These are phyloP conservation scores for Phylloporus scabripes DNA, from an alignment of 768 basidiomycete genomes.

Conservation along the genomic window DNA sequence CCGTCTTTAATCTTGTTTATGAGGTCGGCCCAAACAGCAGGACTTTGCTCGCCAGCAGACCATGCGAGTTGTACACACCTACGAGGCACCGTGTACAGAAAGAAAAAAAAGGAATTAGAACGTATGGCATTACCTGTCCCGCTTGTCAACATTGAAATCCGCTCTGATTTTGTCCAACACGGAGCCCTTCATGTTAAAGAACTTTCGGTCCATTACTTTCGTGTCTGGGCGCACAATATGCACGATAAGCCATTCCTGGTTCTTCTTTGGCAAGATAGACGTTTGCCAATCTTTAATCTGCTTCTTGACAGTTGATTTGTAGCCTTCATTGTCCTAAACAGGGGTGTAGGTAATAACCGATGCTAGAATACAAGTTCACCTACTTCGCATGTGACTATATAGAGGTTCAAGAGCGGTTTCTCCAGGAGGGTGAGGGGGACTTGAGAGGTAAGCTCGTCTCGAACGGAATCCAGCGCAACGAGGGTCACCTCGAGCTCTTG, in stretches of 20 bases:
- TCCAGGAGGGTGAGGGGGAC: slow-evolving; percentile 75
- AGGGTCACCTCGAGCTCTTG: slow-evolving; percentile 81
- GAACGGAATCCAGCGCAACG: slow-evolving; percentile 57
- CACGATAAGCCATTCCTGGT: slow-evolving; percentile 91
- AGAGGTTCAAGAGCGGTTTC: slow-evolving; percentile 81
- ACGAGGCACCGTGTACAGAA: slow-evolving; percentile 15
- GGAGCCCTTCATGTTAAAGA: slow-evolving; percentile 80
- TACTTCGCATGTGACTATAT: slow-evolving; percentile 87
- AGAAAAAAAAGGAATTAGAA: slow-evolving; percentile 4
- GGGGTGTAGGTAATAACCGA: slow-evolving; percentile 5
- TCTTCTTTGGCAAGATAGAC: slow-evolving; percentile 56
- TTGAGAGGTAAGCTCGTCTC: slow-evolving; percentile 73
- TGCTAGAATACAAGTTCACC: slow-evolving; percentile 15
- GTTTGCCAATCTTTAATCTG: slow-evolving; percentile 93
- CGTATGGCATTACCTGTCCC: slow-evolving; percentile 53
- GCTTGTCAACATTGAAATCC: slow-evolving; percentile 87
- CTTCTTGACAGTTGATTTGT: slow-evolving; percentile 69
- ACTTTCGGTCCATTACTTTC: slow-evolving; percentile 51
- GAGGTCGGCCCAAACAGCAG: slow-evolving; percentile 82
- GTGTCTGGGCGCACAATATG: slow-evolving; percentile 76
- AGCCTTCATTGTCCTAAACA: slow-evolving; percentile 58
- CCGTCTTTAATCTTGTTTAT: slow-evolving; percentile 88
- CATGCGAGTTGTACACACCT: slow-evolving; percentile 84
- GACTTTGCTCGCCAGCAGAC: slow-evolving; percentile 65
- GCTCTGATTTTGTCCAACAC: slow-evolving; percentile 86